Evolutionary conservation across 441 rosid species (phyloP), one percentile per base, ranked within the genome.

Genomic region (Lepidium campestre): DNA sequence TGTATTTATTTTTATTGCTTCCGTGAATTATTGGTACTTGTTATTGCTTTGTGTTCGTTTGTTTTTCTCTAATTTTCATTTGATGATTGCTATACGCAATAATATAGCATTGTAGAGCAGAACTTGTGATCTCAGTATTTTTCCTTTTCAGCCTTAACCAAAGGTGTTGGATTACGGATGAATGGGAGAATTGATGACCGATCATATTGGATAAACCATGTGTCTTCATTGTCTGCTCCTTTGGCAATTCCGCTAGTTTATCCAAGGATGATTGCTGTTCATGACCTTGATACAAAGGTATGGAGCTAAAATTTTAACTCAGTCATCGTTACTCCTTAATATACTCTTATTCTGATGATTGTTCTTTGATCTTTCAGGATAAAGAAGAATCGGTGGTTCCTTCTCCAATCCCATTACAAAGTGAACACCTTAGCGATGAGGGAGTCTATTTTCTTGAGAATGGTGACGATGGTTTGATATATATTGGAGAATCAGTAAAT

Each of bases 361-460:
- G 40, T 10, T 61, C 20, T 32, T 29, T 55, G 34, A 71, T 70
- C 62, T 75, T 42, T 66, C 82, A 95, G 97, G 92, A 86, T 48
- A 83, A 65, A 54, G 85, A 80, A 73, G 93, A 78, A 45, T 73
- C 85, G 67, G 48, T 75, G 47, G 73, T 90, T 70, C 97, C 97
- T 57, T 29, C 83, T 45, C 62, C 81, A 59, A 79, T 95, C 75
- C 98, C 98, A 39, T 96, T 95, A 65, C 79, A 91, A 54, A 95
- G 96, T 57, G 98, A 92, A 66, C 81, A 89, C 17, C 75, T 95
- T 62, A 85, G 79, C 22, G 90, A 90, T 48, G 93, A 82, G 17
- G 99, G 98, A 77, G 82, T 92, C 25, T 95, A 88, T 84, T 86
- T 95, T 77, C 97, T 95, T 65, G 99, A 95, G 82, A 92, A 92